Percentiles rank a stretch among this genome's conserved stretches.
Evolutionary conservation across 495 filamentous ascomycete species (phyloP).

Genomic region (Penicillium waksmanii): DNA sequence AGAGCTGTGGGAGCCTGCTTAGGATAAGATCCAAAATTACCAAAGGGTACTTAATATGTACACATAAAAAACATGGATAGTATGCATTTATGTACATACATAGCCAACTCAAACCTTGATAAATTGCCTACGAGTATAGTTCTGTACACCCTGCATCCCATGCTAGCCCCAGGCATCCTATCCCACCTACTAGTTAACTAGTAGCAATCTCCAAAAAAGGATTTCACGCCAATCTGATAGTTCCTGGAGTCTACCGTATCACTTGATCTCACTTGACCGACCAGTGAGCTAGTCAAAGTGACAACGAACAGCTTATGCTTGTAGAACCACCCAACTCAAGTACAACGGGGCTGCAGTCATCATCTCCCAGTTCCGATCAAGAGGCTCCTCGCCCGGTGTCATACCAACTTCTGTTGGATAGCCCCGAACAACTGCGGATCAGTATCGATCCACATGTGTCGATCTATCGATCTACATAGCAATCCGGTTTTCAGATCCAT

Average conservation of each 20-base stretch:
- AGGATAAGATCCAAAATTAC: too few species aligned
- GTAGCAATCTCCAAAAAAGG: background rate
- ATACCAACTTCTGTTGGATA: background rate
- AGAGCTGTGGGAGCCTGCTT: too few species aligned
- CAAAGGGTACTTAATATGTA: too few species aligned
- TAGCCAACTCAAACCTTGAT: too few species aligned
- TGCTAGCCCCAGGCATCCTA: too few species aligned
- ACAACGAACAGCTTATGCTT: background rate
- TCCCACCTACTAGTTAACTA: too few species aligned
- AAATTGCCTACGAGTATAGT: too few species aligned
- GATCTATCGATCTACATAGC: slow-evolving; percentile 18
- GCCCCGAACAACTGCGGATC: slow-evolving; percentile 1
- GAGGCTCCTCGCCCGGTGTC: slow-evolving; percentile 7
- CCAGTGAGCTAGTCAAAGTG: background rate
- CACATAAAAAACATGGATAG: too few species aligned
- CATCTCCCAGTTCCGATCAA: slow-evolving; percentile 6
- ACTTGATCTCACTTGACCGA: background rate
- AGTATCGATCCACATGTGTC: slow-evolving; percentile 9
- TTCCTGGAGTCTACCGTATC: background rate
- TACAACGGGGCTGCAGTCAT: slow-evolving; percentile 3
- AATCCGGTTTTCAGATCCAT: slow-evolving; percentile 26
- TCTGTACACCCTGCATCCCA: too few species aligned
- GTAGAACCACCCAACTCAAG: slow-evolving; percentile 1
- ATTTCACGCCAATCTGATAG: background rate
- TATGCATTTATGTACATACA: too few species aligned